Evolutionary conservation across 2,329 filamentous ascomycete genomes (phyloP).

Genomic region (Paecilomyces variotii): DNA sequence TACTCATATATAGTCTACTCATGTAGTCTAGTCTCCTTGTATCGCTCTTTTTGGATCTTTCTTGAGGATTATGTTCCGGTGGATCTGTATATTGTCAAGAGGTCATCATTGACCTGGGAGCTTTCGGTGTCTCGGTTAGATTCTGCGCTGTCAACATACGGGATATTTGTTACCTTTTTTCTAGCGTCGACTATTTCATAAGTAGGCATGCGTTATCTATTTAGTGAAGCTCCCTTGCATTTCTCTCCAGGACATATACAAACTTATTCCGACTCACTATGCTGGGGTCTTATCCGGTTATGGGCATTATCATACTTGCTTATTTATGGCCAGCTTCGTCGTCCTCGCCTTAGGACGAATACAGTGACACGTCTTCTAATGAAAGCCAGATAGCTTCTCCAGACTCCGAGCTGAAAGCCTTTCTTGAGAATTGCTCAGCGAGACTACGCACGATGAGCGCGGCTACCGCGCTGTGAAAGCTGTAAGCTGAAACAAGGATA

Average conservation of each 20-base stretch:
- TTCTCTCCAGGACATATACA: neutral
- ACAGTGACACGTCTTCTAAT: neutral
- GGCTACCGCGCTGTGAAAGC: neutral
- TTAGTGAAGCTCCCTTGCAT: neutral
- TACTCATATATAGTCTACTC: neutral
- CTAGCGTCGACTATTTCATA: neutral
- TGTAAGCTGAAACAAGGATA: neutral
- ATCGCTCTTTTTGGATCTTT: neutral
- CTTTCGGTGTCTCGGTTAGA: neutral
- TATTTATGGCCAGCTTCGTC: too few species aligned
- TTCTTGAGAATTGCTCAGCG: neutral
- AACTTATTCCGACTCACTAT: neutral
- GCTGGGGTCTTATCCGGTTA: neutral
- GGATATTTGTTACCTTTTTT: neutral
- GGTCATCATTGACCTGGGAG: neutral
- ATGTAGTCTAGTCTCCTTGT: neutral
- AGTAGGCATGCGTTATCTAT: neutral
- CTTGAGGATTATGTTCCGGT: neutral
- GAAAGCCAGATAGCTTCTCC: neutral
- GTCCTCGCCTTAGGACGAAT: too few species aligned
- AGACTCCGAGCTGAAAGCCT: neutral
- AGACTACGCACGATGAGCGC: neutral
- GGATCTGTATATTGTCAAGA: neutral
- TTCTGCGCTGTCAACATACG: neutral
- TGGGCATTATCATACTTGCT: too few species aligned